phyloP scores from a whole-genome alignment of 2,329 filamentous ascomycete genomes.

The Trichophyton equinum region DNA sequence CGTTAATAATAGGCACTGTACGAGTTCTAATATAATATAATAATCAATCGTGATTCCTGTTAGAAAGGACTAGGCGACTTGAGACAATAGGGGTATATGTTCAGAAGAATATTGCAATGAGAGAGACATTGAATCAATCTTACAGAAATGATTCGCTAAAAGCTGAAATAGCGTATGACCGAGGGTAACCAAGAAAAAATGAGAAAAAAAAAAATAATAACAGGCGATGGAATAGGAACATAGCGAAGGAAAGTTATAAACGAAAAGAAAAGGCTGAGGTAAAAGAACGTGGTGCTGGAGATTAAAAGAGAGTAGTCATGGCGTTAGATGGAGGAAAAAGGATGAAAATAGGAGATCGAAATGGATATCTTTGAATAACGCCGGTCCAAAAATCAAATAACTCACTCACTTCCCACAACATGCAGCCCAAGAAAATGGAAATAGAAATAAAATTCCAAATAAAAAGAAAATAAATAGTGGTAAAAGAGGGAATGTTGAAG shows the following conservation, averaged over 20 bases:
- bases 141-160: background rate
- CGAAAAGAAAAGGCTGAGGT: background rate
- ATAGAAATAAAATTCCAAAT: background rate
- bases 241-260: background rate
- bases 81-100: constrained; percentile 2
- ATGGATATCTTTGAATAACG: constrained; percentile 1
- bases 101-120: background rate
- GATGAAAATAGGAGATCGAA: background rate
- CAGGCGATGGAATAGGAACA: no score
- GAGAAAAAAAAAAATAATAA: background rate
- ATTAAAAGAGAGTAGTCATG: constrained; percentile 1
- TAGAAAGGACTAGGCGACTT: background rate
- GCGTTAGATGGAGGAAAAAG: background rate
- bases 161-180: background rate
- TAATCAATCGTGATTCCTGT: background rate
- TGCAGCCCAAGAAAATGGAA: background rate
- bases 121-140: background rate
- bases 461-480: background rate
- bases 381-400: background rate
- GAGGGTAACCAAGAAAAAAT: background rate
- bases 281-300: background rate
- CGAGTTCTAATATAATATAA: background rate
- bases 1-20: background rate
- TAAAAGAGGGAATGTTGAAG: background rate
- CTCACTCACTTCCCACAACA: background rate